phyloP scores from a whole-genome alignment of 768 basidiomycete genomes.

The Pleurotus giganteus region DNA sequence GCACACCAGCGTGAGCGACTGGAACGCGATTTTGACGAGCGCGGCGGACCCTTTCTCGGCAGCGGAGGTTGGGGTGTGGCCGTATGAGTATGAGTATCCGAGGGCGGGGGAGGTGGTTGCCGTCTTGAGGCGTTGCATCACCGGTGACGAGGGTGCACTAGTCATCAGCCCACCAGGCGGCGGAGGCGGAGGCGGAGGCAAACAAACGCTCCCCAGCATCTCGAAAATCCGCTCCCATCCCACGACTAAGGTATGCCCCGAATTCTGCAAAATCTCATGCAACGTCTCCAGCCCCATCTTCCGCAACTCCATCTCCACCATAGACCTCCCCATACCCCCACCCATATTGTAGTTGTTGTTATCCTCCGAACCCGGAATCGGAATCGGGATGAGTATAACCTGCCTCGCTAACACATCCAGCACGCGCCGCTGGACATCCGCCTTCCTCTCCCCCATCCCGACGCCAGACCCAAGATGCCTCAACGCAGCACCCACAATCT shows the following conservation, averaged over 20 bases:
- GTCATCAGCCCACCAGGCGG: conserved; percentile 37
- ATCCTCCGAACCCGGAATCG: conserved; percentile 18
- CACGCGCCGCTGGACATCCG: conserved; percentile 75
- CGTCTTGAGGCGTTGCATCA: conserved; percentile 32
- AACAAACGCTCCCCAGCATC: conserved; percentile 88
- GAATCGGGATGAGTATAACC: conserved; percentile 50
- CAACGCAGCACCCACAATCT: conserved; percentile 76
- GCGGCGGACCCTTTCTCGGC: conserved; percentile 66
- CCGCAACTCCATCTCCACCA: conserved; percentile 71
- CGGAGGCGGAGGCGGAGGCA: conserved; percentile 42
- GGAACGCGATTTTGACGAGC: conserved; percentile 91
- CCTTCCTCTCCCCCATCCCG: conserved; percentile 52
- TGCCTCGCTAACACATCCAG: conserved; percentile 85
- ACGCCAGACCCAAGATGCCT: conserved; percentile 56
- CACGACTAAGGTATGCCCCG: conserved; percentile 86
- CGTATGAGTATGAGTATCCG: conserved; percentile 52
- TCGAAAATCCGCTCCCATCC: conserved; percentile 95
- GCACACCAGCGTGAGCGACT: conserved; percentile 90
- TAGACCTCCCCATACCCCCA: conserved; percentile 15
- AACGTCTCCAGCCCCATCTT: conserved; percentile 88
- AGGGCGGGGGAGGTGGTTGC: conserved; percentile 24
- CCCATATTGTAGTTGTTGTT: not conserved
- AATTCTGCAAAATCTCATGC: conserved; percentile 86
- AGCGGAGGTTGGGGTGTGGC: not conserved
- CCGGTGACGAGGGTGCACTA: conserved; percentile 37